A percentile compares a stretch with the other conserved stretches of the same genome.
Conservation (phyloP, 106 monocot species). For the Gastrodia elata region DNA sequence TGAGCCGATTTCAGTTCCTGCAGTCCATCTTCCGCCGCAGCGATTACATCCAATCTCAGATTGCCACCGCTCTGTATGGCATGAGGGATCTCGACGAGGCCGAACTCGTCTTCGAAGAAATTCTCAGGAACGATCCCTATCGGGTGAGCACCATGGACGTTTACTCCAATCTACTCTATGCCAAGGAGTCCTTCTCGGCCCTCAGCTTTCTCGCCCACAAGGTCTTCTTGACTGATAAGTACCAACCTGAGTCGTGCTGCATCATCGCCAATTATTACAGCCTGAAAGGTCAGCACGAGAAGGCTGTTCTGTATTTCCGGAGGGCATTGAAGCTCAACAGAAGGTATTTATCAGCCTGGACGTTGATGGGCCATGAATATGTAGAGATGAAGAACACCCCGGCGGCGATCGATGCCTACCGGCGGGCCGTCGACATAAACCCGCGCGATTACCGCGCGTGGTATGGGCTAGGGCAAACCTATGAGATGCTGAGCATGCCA, state of each 20-base stretch:
- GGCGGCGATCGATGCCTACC: constrained; percentile 89
- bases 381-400: constrained; percentile 99
- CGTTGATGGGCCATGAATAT: constrained; percentile 97
- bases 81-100: constrained; percentile 90
- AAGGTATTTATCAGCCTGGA: constrained; percentile 92
- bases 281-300: constrained; percentile 94
- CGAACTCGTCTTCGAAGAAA: constrained; percentile 90
- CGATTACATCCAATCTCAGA: constrained; percentile 80
- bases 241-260: constrained; percentile 89
- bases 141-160: constrained; percentile 92
- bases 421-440: constrained; percentile 91
- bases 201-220: constrained; percentile 85
- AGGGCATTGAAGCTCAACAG: constrained; percentile 83
- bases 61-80: constrained; percentile 76
- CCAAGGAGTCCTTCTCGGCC: constrained; percentile 74
- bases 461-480: constrained; percentile 95
- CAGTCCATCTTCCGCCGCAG: constrained; percentile 52
- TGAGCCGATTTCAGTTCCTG: constrained; percentile 57
- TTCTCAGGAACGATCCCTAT: constrained; percentile 81
- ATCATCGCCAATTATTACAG: constrained; percentile 96
- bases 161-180: constrained; percentile 93
- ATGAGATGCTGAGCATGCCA: constrained; percentile 97
- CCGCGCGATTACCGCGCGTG: constrained; percentile 89
- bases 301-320: constrained; percentile 86
- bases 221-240: constrained; percentile 95